Conservation (phyloP, 2,329 filamentous ascomycete genomes). For the Fusarium chaquense region DNA sequence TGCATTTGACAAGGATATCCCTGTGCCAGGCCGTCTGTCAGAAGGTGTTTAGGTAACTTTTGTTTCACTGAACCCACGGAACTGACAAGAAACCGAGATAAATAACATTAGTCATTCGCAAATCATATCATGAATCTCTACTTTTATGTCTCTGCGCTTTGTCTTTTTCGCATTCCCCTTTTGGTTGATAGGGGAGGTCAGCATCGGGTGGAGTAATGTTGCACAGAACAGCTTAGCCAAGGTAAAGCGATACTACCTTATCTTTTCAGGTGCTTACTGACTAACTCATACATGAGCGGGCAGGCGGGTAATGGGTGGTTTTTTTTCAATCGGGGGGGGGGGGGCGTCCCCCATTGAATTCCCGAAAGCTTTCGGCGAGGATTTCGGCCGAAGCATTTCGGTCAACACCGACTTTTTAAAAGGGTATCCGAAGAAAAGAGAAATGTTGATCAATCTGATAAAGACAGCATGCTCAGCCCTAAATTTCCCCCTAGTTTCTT, state of each 20-base stretch:
- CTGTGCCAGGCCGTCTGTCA: not conserved
- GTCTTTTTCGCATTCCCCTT: too few species aligned
- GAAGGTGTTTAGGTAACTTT: not conserved
- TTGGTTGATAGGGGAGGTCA: too few species aligned
- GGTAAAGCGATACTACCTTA: not conserved
- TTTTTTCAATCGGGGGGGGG: not conserved
- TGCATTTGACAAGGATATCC: not conserved
- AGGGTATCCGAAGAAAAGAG: not conserved
- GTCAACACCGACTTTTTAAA: conserved; percentile 28
- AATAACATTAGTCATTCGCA: not conserved
- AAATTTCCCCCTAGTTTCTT: not conserved
- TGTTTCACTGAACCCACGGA: not conserved
- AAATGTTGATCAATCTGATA: not conserved
- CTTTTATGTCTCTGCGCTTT: not conserved
- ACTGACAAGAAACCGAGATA: not conserved
- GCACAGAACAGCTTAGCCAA: not conserved
- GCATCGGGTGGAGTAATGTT: not conserved
- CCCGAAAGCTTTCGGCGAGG: conserved; percentile 31
- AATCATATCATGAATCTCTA: not conserved
- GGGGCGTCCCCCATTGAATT: not conserved
- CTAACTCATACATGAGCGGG: not conserved
- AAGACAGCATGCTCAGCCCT: not conserved
- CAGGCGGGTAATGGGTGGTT: not conserved
- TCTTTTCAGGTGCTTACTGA: not conserved
- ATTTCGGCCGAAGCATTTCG: conserved; percentile 26